Conservation (phyloP, 1,284 basidiomycete genomes). For the Lentinula novae-zelandiae region DNA sequence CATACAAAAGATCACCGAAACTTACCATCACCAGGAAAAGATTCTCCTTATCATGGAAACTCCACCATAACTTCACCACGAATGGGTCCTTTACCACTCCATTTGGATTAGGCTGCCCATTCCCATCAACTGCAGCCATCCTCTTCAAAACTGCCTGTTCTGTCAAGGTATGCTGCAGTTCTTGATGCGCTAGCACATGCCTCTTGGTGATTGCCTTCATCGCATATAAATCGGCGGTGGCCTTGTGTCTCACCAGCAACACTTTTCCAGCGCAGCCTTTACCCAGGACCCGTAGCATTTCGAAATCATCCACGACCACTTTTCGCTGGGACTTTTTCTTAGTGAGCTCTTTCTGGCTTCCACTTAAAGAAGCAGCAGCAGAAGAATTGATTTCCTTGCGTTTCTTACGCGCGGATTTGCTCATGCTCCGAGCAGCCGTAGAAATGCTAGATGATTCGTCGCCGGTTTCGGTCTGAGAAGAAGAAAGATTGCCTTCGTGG, state of each 20-base stretch:
- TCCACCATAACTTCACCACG: constrained; percentile 92
- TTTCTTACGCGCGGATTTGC: constrained; percentile 6
- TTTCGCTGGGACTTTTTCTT: constrained; percentile 60
- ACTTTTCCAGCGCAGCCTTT: constrained; percentile 97
- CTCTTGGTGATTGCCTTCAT: constrained; percentile 97
- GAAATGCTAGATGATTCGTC: constrained; percentile 64
- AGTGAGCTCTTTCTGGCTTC: constrained; percentile 30
- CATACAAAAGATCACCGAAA: constrained; percentile 38
- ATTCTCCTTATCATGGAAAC: constrained; percentile 95
- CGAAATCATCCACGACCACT: constrained; percentile 85
- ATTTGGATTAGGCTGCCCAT: constrained; percentile 26
- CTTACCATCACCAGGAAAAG: constrained; percentile 78
- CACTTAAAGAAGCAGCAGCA: constrained; percentile 13
- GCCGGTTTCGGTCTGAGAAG: constrained; percentile 49
- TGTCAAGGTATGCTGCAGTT: constrained; percentile 91
- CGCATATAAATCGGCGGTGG: constrained; percentile 72
- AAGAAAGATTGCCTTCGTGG: constrained; percentile 19
- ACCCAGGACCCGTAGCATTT: constrained; percentile 93
- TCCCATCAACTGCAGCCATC: constrained; percentile 66
- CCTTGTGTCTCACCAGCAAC: constrained; percentile 78
- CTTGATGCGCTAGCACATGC: constrained; percentile 93
- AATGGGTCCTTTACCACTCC: constrained; percentile 76
- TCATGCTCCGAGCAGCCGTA: constrained; percentile 24
- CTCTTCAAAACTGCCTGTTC: constrained; percentile 92
- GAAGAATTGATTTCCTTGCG: constrained; percentile 11